These are phyloP conservation scores for Talaromyces sp. DNA, from an alignment of 2,329 filamentous ascomycete genomes.

Conservation along the genomic window DNA sequence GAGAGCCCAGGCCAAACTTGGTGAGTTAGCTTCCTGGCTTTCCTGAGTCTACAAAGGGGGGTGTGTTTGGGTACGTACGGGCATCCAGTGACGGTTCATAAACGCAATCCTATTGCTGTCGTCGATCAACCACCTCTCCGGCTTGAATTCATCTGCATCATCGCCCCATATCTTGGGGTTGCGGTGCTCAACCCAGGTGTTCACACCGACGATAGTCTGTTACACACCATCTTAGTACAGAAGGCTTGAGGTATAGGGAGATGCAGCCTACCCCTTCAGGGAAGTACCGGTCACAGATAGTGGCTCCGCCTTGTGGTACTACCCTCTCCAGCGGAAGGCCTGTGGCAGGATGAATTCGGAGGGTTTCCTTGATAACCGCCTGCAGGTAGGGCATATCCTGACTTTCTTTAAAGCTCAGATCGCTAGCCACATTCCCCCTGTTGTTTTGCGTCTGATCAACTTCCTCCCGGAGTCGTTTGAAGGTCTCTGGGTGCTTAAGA, in stretches of 20 bases:
- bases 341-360: slow-evolving; percentile 17
- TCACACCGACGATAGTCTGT: background rate
- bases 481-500: slow-evolving; percentile 22
- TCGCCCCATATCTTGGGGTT: slow-evolving; percentile 49
- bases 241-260: background rate
- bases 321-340: slow-evolving; percentile 18
- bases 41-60: slow-evolving; percentile 54
- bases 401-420: slow-evolving; percentile 6
- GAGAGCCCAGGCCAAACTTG: slow-evolving; percentile 33
- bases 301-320: slow-evolving; percentile 16
- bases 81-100: no score
- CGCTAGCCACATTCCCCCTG: slow-evolving; percentile 22
- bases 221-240: background rate
- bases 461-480: slow-evolving; percentile 25
- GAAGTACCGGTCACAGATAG: slow-evolving; percentile 43
- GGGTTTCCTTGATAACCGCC: slow-evolving; percentile 18
- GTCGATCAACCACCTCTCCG: slow-evolving; percentile 44
- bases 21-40: background rate
- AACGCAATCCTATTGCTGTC: no score
- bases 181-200: slow-evolving; percentile 41
- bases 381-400: slow-evolving; percentile 13
- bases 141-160: slow-evolving; percentile 51
- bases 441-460: slow-evolving; percentile 20
- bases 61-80: slow-evolving; percentile 54
- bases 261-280: background rate